These are phyloP conservation scores for Phaffia rhodozyma DNA, from an alignment of 1,284 basidiomycete species.

Conservation along the genomic window DNA sequence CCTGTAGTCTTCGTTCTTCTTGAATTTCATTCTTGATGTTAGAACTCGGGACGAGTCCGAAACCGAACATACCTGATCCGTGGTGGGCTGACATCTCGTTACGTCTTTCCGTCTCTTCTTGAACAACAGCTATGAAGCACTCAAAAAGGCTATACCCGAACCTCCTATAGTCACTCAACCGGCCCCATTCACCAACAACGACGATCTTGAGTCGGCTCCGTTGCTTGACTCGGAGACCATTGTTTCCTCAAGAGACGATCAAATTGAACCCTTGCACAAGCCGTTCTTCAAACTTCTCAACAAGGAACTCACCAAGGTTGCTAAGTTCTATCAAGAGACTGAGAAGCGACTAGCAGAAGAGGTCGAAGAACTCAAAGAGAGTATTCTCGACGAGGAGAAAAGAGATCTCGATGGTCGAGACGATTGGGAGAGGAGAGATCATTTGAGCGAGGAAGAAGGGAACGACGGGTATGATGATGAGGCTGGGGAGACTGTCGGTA, in stretches of 20 bases:
- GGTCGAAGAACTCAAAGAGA: slow-evolving; percentile 51
- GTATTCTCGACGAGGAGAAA: slow-evolving; percentile 54
- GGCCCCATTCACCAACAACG: slow-evolving; percentile 45
- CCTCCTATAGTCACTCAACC: slow-evolving; percentile 32
- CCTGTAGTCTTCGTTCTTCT: background rate
- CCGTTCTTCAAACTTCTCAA: slow-evolving; percentile 66
- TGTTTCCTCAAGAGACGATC: slow-evolving; percentile 37
- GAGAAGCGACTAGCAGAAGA: slow-evolving; percentile 58
- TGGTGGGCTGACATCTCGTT: background rate
- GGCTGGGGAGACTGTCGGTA: slow-evolving; percentile 18
- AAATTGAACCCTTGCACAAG: slow-evolving; percentile 44
- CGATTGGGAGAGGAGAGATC: slow-evolving; percentile 36
- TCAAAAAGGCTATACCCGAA: slow-evolving; percentile 56
- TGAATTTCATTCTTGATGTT: background rate
- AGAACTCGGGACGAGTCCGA: background rate
- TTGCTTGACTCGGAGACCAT: slow-evolving; percentile 43
- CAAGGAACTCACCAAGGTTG: slow-evolving; percentile 71
- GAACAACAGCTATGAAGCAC: slow-evolving; percentile 54
- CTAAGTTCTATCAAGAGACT: slow-evolving; percentile 65
- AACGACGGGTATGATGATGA: slow-evolving; percentile 19
- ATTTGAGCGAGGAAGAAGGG: slow-evolving; percentile 44
- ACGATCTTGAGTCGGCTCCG: slow-evolving; percentile 48
- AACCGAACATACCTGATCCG: background rate
- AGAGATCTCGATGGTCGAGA: slow-evolving; percentile 45
- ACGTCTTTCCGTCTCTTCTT: background rate